A percentile compares a stretch with the other conserved stretches of the same genome.
phyloP scores from a whole-genome alignment of 345 rosid genomes.

The Orychophragmus violaceus region DNA sequence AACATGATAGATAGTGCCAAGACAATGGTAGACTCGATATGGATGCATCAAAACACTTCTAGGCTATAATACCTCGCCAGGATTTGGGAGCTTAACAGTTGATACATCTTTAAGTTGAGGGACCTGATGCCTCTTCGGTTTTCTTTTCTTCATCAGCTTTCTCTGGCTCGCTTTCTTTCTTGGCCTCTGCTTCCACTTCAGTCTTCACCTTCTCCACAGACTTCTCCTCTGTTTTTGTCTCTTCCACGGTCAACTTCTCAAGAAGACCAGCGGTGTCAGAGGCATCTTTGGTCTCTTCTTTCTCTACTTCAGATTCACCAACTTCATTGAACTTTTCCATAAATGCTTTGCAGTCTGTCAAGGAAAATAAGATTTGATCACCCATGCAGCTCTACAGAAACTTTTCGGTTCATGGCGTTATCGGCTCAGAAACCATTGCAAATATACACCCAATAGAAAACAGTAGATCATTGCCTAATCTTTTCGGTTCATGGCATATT shows the following conservation, averaged over 20 bases:
- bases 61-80: slow-evolving; percentile 18
- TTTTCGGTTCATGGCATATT: neutral
- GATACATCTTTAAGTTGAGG: slow-evolving; percentile 40
- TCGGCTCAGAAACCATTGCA: neutral
- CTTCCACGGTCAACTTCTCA: slow-evolving; percentile 78
- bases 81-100: slow-evolving; percentile 10
- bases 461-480: neutral
- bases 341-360: slow-evolving; percentile 73
- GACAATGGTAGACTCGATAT: slow-evolving; percentile 13
- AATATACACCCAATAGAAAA: neutral
- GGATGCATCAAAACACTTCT: slow-evolving; percentile 15
- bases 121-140: slow-evolving; percentile 35
- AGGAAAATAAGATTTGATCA: neutral
- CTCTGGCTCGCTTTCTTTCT: slow-evolving; percentile 31
- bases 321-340: slow-evolving; percentile 72
- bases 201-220: slow-evolving; percentile 29
- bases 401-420: neutral
- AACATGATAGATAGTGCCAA: slow-evolving; percentile 23
- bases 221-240: slow-evolving; percentile 33
- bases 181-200: slow-evolving; percentile 34
- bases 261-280: slow-evolving; percentile 63
- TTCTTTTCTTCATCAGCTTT: slow-evolving; percentile 42
- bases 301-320: slow-evolving; percentile 51
- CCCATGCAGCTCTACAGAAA: neutral
- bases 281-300: slow-evolving; percentile 73